Percentiles rank a stretch among this genome's conserved stretches.
Evolutionary conservation across 192 early-diverging fungal species (phyloP).

Genomic region (Backusella luteola): DNA sequence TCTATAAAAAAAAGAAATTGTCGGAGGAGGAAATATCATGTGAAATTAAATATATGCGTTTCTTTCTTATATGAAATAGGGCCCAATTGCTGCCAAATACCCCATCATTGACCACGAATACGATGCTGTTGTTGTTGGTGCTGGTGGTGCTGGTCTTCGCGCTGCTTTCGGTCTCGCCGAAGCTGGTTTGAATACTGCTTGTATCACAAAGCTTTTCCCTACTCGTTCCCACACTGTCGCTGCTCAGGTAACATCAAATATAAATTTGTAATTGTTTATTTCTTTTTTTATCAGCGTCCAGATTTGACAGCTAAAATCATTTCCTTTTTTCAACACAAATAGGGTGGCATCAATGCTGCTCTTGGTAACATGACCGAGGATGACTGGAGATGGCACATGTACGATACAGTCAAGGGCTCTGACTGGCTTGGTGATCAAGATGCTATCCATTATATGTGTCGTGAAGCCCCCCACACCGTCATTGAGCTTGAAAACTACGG

Average conservation of each 20-base stretch:
- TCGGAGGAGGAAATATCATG: not conserved
- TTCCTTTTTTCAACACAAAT: slow-evolving; percentile 4
- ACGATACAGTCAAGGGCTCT: slow-evolving; percentile 98
- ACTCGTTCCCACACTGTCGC: slow-evolving; percentile 98
- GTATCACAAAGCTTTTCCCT: slow-evolving; percentile 98
- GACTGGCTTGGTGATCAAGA: slow-evolving; percentile 99
- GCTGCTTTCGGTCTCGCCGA: slow-evolving; percentile 96
- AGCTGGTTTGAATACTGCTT: slow-evolving; percentile 94
- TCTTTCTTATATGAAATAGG: slow-evolving; percentile 30
- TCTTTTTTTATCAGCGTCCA: not conserved
- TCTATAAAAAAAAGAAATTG: not conserved
- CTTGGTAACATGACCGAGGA: slow-evolving; percentile 99
- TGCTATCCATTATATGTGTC: slow-evolving; percentile 99
- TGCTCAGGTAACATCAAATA: slow-evolving; percentile 66
- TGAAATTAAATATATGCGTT: slow-evolving; percentile 2
- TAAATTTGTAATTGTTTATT: not conserved
- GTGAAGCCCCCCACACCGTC: slow-evolving; percentile 93
- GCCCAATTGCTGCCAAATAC: slow-evolving; percentile 72
- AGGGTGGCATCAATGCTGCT: slow-evolving; percentile 98
- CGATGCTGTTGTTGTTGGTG: slow-evolving; percentile 98
- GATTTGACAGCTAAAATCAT: not conserved
- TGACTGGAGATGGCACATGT: slow-evolving; percentile 99
- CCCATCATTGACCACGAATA: slow-evolving; percentile 98
- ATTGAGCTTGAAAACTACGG: slow-evolving; percentile 98
- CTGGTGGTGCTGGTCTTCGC: slow-evolving; percentile 97